Evolutionary conservation across 306 rosid genomes (phyloP).

Genomic region (Fagus crenata): DNA sequence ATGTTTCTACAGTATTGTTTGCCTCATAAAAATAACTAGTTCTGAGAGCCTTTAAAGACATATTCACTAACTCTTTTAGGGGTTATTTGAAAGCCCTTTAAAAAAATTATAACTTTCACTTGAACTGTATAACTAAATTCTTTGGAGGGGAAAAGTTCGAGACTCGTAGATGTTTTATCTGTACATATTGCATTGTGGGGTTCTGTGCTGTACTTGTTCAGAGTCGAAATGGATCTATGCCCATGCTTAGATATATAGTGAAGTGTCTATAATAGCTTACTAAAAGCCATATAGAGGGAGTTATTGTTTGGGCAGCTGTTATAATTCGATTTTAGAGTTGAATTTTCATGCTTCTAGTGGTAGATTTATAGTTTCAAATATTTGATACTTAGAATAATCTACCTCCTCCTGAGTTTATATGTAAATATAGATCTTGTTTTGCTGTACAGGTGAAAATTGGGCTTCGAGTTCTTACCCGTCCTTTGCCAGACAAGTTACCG

Average conservation of each 20-base stretch:
- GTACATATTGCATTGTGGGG: neutral
- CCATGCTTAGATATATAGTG: neutral
- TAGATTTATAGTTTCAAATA: neutral
- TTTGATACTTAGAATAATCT: neutral
- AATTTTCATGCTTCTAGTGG: neutral
- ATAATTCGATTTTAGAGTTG: neutral
- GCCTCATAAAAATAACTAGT: too few relatives aligned
- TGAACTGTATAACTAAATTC: too few relatives aligned
- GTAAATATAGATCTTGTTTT: conserved; percentile 7
- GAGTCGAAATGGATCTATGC: neutral
- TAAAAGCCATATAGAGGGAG: neutral
- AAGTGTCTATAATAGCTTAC: neutral
- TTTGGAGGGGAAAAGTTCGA: too few relatives aligned
- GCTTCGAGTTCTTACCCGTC: conserved; percentile 92
- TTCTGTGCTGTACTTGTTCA: neutral
- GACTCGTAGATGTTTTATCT: neutral
- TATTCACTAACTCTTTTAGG: too few relatives aligned
- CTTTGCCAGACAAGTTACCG: conserved; percentile 61
- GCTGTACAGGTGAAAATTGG: conserved; percentile 67
- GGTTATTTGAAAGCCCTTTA: too few relatives aligned
- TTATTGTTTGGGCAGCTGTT: neutral
- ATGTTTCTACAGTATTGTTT: too few relatives aligned
- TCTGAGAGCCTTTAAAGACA: too few relatives aligned
- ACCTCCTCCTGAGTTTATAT: neutral
- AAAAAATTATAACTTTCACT: too few relatives aligned